Evolutionary conservation across 2,329 filamentous ascomycete genomes (phyloP), one percentile per base, ranked within the genome.

Genomic region (Penicillium sp.): DNA sequence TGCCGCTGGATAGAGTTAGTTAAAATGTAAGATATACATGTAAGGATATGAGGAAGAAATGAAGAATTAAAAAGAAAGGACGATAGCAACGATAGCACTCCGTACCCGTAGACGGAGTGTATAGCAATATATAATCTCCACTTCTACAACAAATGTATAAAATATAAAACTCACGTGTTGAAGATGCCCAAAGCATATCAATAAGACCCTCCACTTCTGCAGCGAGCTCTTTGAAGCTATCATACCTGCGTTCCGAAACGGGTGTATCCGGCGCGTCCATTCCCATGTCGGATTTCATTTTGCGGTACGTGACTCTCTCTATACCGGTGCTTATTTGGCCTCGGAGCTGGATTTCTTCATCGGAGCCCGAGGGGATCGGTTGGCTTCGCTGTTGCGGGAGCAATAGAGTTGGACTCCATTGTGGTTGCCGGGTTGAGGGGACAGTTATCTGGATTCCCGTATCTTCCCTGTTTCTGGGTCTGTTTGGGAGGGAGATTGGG

Each of bases 131-230:
- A 22, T 19, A 2, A 28, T 8, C n/a, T 5, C 33, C n/a, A 17
- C 43, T 45, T 33, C 12, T 44, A 44, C 28, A 44, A 5, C 17
- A 7, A 2, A 33, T n/a, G 17, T 25, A 28, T 26, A 25, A 35
- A 5, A 28, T 25, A 35, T 51, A 40, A 22, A 4, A 80, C 89
- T 70, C 79, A 91, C 91, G 91, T 22, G 92, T 96, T 10, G 89
- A 90, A 30, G 87, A 90, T 22, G 90, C 82, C 93, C 93, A 97
- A 5, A 96, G 75, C 8, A 95, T 82, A 71, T 95, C 88, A 16
- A 96, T 76, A 12, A 96, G 70, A 6, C 81, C 80, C 53, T 92
- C 88, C 0, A 96, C 73, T 67, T 96, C 91, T 54, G 78, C 83
- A 51, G 85, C 90, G 5, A 91, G 82, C 67, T 92, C 87, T 47